A percentile compares a stretch with the other conserved stretches of the same genome.
Evolutionary conservation across 225 moss, liverwort and hornwort genomes (phyloP).

Genomic region (Physcomitrellopsis africana): DNA sequence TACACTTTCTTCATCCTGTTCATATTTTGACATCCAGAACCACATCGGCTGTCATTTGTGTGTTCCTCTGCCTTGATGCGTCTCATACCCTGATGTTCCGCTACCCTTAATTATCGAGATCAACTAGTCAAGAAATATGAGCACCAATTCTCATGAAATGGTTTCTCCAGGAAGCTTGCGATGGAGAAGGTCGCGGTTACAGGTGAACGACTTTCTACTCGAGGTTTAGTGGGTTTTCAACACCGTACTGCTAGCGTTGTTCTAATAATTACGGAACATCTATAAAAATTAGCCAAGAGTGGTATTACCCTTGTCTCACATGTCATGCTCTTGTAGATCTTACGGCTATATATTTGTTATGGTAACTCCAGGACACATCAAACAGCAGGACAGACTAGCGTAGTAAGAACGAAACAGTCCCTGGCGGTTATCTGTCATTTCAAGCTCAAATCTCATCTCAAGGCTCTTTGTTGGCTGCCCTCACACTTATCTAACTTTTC

Average conservation of each 20-base stretch:
- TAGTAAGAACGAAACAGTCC: neutral
- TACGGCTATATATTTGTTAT: no score
- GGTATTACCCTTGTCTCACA: neutral
- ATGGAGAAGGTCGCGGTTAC: constrained; percentile 72
- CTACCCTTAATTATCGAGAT: neutral
- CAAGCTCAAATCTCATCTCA: neutral
- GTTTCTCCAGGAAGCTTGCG: constrained; percentile 70
- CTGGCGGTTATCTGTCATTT: neutral
- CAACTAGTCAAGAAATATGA: neutral
- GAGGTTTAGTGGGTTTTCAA: neutral
- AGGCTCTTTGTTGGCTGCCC: constrained; percentile 19
- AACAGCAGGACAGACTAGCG: neutral
- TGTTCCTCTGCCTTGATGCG: neutral
- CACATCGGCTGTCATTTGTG: neutral
- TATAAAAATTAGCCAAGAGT: neutral
- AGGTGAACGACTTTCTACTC: constrained; percentile 50
- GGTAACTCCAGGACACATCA: no score
- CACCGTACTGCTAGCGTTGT: neutral
- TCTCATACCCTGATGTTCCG: neutral
- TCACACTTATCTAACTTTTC: constrained; percentile 23
- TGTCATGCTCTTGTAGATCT: neutral
- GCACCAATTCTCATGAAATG: constrained; percentile 29
- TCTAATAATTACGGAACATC: no score
- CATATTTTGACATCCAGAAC: neutral
- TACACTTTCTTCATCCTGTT: neutral